phyloP scores from a whole-genome alignment of 768 basidiomycete species.

The Lactarius vividus region DNA sequence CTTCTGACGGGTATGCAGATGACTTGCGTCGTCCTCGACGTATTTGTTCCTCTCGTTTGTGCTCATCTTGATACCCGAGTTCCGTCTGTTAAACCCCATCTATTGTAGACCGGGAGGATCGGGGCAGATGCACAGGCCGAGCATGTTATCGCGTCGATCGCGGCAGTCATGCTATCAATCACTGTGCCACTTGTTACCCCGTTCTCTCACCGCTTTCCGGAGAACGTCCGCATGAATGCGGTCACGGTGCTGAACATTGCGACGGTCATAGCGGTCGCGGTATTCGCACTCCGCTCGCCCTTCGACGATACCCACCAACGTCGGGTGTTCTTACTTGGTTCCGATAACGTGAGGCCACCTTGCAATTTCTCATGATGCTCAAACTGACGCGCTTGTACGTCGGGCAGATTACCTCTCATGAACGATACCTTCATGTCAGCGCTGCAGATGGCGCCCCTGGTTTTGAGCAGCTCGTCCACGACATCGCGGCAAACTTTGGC shows the following conservation, averaged over 20 bases:
- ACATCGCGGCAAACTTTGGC: conserved; percentile 63
- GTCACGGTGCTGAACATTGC: conserved; percentile 47
- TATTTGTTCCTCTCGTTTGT: conserved; percentile 85
- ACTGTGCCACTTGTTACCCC: conserved; percentile 61
- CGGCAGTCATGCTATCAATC: conserved; percentile 55
- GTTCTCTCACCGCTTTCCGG: conserved; percentile 71
- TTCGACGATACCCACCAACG: conserved; percentile 90
- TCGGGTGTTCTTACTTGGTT: conserved; percentile 76
- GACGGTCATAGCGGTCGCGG: conserved; percentile 51
- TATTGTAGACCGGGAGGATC: conserved; percentile 69
- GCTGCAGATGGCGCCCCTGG: conserved; percentile 82
- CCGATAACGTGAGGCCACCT: conserved; percentile 68
- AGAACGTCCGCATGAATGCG: conserved; percentile 36
- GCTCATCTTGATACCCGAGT: not conserved
- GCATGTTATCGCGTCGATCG: conserved; percentile 80
- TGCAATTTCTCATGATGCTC: not conserved
- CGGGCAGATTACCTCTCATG: conserved; percentile 61
- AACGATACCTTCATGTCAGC: conserved; percentile 77
- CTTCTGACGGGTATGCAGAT: conserved; percentile 58
- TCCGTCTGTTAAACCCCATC: conserved; percentile 10
- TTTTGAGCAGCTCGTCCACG: conserved; percentile 56
- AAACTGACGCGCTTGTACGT: not conserved
- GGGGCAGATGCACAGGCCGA: conserved; percentile 84
- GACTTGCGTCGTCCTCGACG: conserved; percentile 62
- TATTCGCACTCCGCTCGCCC: conserved; percentile 57